These are phyloP conservation scores for Astragalus glycyphyllos DNA, from an alignment of 306 rosid genomes.

Conservation along the genomic window DNA sequence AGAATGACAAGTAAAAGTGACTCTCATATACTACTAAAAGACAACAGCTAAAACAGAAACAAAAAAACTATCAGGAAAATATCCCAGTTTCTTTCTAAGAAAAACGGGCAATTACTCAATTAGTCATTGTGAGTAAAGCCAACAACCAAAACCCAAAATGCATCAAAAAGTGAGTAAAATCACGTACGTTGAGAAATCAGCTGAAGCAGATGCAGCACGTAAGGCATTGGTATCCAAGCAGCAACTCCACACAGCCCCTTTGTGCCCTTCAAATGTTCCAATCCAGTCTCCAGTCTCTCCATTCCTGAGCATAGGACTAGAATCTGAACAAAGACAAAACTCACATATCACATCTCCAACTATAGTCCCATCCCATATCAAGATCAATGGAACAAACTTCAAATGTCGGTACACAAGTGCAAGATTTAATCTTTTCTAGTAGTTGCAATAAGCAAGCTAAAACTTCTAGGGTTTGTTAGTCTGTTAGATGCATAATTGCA, in stretches of 20 bases:
- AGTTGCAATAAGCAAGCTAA: too few species aligned
- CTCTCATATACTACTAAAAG: background rate
- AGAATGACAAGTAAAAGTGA: constrained; percentile 14
- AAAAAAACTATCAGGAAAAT: too few species aligned
- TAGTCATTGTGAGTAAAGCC: background rate
- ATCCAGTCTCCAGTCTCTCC: constrained; percentile 99
- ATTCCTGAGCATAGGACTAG: constrained; percentile 95
- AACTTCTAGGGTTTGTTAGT: too few species aligned
- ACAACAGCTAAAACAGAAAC: too few species aligned
- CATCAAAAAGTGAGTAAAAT: too few species aligned
- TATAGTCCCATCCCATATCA: too few species aligned
- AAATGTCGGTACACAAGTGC: too few species aligned
- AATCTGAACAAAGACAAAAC: constrained; percentile 56
- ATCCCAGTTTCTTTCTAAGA: background rate
- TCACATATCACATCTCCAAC: constrained; percentile 1
- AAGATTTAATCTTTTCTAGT: too few species aligned
- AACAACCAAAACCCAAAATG: constrained; percentile 1
- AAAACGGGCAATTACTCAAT: background rate
- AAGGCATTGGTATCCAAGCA: constrained; percentile 93
- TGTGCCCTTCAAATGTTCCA: constrained; percentile 98
- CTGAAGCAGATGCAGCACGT: constrained; percentile 96
- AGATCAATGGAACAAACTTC: too few species aligned
- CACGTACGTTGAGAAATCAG: constrained; percentile 66
- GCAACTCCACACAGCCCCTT: constrained; percentile 99
- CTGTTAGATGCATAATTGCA: too few species aligned